These are phyloP conservation scores for Penicillium waksmanii DNA, from an alignment of 495 filamentous ascomycete genomes.

Conservation along the genomic window DNA sequence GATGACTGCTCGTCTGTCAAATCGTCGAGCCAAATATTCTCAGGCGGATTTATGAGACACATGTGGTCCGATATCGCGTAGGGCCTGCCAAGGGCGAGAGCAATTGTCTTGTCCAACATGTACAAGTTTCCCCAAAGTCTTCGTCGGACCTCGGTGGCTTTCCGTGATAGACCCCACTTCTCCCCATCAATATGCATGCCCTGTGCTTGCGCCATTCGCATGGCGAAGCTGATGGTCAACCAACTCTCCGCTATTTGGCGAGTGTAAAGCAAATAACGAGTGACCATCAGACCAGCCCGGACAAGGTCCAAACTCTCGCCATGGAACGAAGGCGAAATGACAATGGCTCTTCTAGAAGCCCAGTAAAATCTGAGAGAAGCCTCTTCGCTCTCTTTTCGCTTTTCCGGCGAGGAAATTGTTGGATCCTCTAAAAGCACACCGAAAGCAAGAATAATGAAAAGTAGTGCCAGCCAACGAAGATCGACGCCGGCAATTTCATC, in stretches of 20 bases:
- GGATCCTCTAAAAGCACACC: conserved; percentile 18
- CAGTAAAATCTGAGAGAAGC: conserved; percentile 23
- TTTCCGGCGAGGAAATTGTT: conserved; percentile 15
- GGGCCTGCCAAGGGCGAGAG: conserved; percentile 22
- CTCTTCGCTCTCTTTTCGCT: conserved; percentile 22
- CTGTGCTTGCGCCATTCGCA: conserved; percentile 24
- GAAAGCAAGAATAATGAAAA: conserved; percentile 22
- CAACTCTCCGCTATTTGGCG: conserved; percentile 21
- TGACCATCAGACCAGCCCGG: conserved; percentile 22
- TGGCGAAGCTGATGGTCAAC: conserved; percentile 23
- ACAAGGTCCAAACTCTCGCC: conserved; percentile 24
- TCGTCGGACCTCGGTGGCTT: conserved; percentile 18
- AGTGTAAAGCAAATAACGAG: conserved; percentile 21
- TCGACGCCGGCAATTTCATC: conserved; percentile 22
- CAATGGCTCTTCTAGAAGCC: conserved; percentile 22
- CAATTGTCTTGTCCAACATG: conserved; percentile 22
- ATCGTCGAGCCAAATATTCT: conserved; percentile 21
- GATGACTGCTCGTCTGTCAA: conserved; percentile 19
- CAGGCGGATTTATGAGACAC: conserved; percentile 21
- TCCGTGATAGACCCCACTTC: conserved; percentile 20
- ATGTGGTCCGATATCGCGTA: conserved; percentile 24
- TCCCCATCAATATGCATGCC: conserved; percentile 26
- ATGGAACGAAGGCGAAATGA: conserved; percentile 24
- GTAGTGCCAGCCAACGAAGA: conserved; percentile 21
- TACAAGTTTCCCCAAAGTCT: conserved; percentile 21